phyloP scores from a whole-genome alignment of 768 basidiomycete species.

The Lentinula aciculospora region DNA sequence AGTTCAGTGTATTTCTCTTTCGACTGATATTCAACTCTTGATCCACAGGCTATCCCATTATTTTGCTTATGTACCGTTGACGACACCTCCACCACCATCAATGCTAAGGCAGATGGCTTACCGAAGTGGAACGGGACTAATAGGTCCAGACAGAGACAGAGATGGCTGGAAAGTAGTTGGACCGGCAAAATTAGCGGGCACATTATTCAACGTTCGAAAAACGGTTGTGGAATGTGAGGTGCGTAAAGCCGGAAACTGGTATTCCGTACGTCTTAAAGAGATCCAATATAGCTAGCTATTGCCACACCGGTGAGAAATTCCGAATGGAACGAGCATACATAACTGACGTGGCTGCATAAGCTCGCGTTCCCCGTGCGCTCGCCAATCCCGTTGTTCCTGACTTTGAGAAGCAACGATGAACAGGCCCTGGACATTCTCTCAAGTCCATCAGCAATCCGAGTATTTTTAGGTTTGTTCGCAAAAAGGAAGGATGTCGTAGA shows the following conservation, averaged over 20 bases:
- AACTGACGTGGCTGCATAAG: slow-evolving; percentile 19
- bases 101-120: slow-evolving; percentile 6
- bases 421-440: slow-evolving; percentile 48
- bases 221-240: slow-evolving; percentile 3
- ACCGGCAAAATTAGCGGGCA: slow-evolving; percentile 5
- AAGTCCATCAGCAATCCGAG: slow-evolving; percentile 28
- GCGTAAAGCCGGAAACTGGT: neutral
- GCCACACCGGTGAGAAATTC: slow-evolving; percentile 36
- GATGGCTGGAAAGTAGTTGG: slow-evolving; percentile 8
- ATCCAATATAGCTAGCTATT: slow-evolving; percentile 35
- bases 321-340: neutral
- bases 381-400: slow-evolving; percentile 44
- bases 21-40: neutral
- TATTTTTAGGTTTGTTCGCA: slow-evolving; percentile 25
- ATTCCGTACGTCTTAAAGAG: neutral
- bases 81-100: neutral
- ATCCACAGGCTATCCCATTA: slow-evolving; percentile 3
- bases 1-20: neutral
- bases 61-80: slow-evolving; percentile 7
- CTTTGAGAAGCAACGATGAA: slow-evolving; percentile 34
- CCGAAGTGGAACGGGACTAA: neutral
- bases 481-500: neutral
- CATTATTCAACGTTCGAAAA: slow-evolving; percentile 4
- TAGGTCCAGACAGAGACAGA: slow-evolving; percentile 6
- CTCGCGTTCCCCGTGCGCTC: slow-evolving; percentile 46